These are phyloP conservation scores for Plantago ovata DNA, from an alignment of 257 asterid genomes.

Conservation along the genomic window DNA sequence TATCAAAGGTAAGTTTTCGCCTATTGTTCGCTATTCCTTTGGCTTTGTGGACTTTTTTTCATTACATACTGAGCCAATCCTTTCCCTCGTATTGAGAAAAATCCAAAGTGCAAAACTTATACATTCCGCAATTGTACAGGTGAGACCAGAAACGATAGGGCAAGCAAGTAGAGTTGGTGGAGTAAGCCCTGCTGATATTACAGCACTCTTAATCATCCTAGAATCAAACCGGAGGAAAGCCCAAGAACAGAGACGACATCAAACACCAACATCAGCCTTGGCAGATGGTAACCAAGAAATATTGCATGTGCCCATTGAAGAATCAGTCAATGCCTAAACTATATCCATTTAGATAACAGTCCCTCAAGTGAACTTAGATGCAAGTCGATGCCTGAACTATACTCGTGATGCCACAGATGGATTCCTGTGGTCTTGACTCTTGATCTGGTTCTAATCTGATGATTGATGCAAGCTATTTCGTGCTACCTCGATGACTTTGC, in stretches of 20 bases:
- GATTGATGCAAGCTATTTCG: too few relatives aligned
- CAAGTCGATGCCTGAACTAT: too few relatives aligned
- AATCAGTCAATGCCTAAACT: conserved; percentile 23
- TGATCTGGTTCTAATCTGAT: too few relatives aligned
- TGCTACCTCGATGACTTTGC: too few relatives aligned
- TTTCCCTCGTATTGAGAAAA: not conserved
- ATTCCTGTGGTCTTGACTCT: too few relatives aligned
- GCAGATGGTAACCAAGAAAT: conserved; percentile 30
- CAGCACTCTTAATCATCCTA: conserved; percentile 89
- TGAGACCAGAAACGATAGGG: conserved; percentile 93
- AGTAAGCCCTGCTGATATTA: conserved; percentile 93
- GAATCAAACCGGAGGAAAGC: conserved; percentile 81
- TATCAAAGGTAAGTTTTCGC: conserved; percentile 70
- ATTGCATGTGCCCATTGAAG: conserved; percentile 25
- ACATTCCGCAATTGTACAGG: conserved; percentile 35
- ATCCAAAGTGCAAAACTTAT: not conserved
- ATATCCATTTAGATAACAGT: too few relatives aligned
- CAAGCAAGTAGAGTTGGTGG: conserved; percentile 99
- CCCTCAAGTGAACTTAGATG: too few relatives aligned
- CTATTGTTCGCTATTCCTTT: not conserved
- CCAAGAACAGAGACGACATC: conserved; percentile 39
- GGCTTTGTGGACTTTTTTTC: too few relatives aligned
- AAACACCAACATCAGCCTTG: conserved; percentile 23
- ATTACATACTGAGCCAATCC: not conserved
- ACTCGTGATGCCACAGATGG: too few relatives aligned